phyloP scores from a whole-genome alignment of 2,329 filamentous ascomycete genomes.

The Thielaviopsis euricoi region DNA sequence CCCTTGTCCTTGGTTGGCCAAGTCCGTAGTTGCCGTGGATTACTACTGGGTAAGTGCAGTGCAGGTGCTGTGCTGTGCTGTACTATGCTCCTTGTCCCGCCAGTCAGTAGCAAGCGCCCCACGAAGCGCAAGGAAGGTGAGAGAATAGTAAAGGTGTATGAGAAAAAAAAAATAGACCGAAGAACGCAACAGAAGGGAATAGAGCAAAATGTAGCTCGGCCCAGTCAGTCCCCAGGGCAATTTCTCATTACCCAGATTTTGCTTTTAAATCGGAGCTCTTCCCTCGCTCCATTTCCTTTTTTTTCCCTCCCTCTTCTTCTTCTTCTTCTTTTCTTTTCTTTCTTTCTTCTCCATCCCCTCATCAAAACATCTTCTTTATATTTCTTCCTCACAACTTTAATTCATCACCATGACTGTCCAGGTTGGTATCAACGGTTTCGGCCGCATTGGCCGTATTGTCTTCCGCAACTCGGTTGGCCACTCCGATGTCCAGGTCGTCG shows the following conservation, averaged over 20 bases:
- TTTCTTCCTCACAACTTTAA: constrained; percentile 2
- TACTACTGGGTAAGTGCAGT: no score
- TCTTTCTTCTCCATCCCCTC: not conserved
- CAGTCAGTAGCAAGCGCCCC: not conserved
- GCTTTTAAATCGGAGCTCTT: constrained; percentile 3
- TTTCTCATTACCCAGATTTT: not conserved
- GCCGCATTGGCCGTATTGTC: constrained; percentile 97
- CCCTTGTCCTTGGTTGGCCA: not conserved
- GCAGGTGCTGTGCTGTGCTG: no score
- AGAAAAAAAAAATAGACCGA: not conserved
- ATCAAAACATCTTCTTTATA: not conserved
- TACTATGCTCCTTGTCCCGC: not conserved
- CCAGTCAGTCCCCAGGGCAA: not conserved
- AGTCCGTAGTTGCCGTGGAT: not conserved
- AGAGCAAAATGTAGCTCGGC: not conserved
- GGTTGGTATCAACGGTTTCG: constrained; percentile 99
- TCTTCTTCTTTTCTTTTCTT: not conserved
- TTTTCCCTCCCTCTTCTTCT: not conserved
- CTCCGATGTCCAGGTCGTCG: constrained; percentile 77
- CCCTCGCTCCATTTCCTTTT: not conserved
- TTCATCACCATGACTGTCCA: constrained; percentile 35
- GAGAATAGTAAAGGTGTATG: not conserved
- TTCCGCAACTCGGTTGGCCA: constrained; percentile 96
- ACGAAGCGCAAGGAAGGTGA: not conserved
- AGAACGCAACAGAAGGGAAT: not conserved